Conservation (phyloP, 164 flowering plant species). For the Akebia trifoliata region DNA sequence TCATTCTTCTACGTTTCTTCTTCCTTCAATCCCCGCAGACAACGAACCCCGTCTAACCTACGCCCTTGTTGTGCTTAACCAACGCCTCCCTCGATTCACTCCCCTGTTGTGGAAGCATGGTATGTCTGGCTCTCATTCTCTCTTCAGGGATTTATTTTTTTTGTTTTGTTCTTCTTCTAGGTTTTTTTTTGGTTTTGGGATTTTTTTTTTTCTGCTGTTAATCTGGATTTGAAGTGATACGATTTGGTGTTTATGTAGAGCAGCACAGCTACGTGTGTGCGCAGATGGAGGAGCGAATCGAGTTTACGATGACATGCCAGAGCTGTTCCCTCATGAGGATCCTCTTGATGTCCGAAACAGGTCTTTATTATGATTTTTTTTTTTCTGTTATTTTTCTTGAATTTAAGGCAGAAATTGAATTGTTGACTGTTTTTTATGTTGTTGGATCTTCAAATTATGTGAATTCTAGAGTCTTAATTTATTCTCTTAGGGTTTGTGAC, state of each 20-base stretch:
- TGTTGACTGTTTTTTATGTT: neutral
- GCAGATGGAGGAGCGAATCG: conserved; percentile 99
- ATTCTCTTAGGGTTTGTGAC: no score
- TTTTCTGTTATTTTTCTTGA: neutral
- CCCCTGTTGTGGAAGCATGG: conserved; percentile 89
- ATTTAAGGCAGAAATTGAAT: neutral
- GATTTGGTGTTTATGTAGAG: conserved; percentile 36
- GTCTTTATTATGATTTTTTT: conserved; percentile 22
- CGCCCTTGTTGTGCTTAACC: conserved; percentile 88
- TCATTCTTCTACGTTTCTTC: conserved; percentile 72
- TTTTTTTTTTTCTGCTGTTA: conserved; percentile 4
- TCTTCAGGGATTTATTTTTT: neutral
- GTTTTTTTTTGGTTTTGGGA: neutral
- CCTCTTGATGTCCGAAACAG: conserved; percentile 53
- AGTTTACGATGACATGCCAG: conserved; percentile 76
- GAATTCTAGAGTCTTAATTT: no score
- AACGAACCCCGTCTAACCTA: conserved; percentile 32
- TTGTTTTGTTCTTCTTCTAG: neutral
- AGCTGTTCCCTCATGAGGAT: conserved; percentile 53
- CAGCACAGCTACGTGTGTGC: conserved; percentile 77
- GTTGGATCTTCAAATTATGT: neutral
- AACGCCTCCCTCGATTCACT: conserved; percentile 70
- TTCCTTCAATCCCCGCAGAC: conserved; percentile 42
- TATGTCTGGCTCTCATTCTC: conserved; percentile 17
- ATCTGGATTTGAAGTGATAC: neutral